Percentiles rank a stretch among this genome's conserved stretches.
phyloP scores from a whole-genome alignment of 202 grass and related monocot genomes.

The Saccharum hybrid region DNA sequence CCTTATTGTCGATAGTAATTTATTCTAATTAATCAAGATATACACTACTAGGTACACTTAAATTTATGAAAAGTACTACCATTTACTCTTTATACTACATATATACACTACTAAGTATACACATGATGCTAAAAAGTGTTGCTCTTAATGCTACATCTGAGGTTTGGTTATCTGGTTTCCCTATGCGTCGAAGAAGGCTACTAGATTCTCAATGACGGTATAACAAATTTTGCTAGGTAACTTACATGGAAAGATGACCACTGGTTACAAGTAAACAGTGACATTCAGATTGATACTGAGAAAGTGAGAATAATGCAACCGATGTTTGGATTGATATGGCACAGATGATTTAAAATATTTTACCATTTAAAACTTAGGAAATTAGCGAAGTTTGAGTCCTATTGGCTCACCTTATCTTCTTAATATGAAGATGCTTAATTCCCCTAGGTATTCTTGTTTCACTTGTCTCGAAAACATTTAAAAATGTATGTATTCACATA shows the following conservation, averaged over 20 bases:
- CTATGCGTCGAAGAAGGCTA: neutral
- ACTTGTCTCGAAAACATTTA: neutral
- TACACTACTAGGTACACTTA: neutral
- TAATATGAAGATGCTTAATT: neutral
- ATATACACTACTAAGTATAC: neutral
- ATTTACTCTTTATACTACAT: neutral
- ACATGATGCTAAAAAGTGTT: neutral
- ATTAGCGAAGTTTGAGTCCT: neutral
- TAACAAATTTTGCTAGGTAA: neutral
- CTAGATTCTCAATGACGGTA: neutral
- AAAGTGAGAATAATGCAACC: neutral
- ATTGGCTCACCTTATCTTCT: neutral
- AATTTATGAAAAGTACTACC: neutral
- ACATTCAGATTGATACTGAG: neutral
- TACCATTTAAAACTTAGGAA: neutral
- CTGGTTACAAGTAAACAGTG: neutral
- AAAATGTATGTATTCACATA: constrained; percentile 15
- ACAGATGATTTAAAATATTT: constrained; percentile 3
- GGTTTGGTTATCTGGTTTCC: neutral
- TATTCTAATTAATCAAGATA: neutral
- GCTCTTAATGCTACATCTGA: constrained; percentile 7
- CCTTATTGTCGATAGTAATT: neutral
- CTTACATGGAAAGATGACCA: neutral
- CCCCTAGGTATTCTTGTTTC: neutral
- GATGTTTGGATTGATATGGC: neutral